Evolutionary conservation across 2,329 filamentous ascomycete species (phyloP).

Genomic region (Chalara sp.): DNA sequence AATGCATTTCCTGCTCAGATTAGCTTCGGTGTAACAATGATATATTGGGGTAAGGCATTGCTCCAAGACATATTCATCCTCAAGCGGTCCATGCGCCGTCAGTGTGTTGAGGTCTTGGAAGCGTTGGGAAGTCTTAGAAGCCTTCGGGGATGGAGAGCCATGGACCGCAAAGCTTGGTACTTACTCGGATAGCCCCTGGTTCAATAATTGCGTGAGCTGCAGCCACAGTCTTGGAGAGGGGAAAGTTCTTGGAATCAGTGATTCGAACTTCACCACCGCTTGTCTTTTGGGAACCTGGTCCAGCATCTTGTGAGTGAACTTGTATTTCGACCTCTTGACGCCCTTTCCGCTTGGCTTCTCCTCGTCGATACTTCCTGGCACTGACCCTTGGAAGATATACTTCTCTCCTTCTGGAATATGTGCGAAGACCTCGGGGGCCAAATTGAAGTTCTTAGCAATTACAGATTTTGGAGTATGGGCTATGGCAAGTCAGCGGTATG

Average conservation of each 20-base stretch:
- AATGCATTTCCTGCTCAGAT: slow-evolving; percentile 52
- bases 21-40: too few species aligned
- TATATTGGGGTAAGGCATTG: too few species aligned
- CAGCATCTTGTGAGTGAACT: slow-evolving; percentile 69
- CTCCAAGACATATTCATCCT: too few species aligned
- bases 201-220: slow-evolving; percentile 66
- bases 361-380: slow-evolving; percentile 56
- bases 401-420: slow-evolving; percentile 61
- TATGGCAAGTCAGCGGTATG: background rate
- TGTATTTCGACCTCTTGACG: slow-evolving; percentile 59
- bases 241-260: slow-evolving; percentile 67
- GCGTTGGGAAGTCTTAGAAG: too few species aligned
- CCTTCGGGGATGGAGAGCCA: too few species aligned
- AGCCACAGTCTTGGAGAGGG: slow-evolving; percentile 65
- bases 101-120: too few species aligned
- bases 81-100: too few species aligned
- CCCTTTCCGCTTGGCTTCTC: slow-evolving; percentile 55
- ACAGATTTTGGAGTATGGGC: slow-evolving; percentile 66
- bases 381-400: slow-evolving; percentile 70
- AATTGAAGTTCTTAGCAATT: slow-evolving; percentile 67
- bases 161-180: too few species aligned
- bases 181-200: slow-evolving; percentile 32
- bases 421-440: slow-evolving; percentile 62
- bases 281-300: slow-evolving; percentile 60
- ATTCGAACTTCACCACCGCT: slow-evolving; percentile 66